Conservation (phyloP, 306 rosid genomes). For the Phaseolus lunatus region DNA sequence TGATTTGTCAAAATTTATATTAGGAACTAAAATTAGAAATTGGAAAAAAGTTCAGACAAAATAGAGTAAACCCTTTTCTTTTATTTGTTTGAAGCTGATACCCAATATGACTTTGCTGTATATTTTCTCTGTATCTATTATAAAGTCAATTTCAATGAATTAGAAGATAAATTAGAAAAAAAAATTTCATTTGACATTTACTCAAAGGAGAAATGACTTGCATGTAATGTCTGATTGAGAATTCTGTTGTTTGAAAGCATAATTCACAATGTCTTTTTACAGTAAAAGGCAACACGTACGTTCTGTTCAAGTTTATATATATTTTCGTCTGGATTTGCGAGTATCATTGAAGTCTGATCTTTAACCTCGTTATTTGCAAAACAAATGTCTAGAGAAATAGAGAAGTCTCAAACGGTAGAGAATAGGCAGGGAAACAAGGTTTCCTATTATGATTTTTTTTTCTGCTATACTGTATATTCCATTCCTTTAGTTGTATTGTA, state of each 20-base stretch:
- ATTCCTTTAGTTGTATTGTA: not conserved
- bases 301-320: constrained; percentile 7
- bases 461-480: not conserved
- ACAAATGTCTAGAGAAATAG: not conserved
- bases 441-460: not conserved
- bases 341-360: not conserved
- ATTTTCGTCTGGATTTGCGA: not conserved
- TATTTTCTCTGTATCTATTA: not conserved
- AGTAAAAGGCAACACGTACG: not conserved
- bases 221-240: constrained; percentile 8
- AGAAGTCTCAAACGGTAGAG: not conserved
- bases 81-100: not conserved
- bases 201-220: constrained; percentile 15
- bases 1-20: not conserved
- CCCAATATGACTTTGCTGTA: not conserved
- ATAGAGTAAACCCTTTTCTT: too few species aligned
- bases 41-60: not conserved
- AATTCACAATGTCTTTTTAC: constrained; percentile 8
- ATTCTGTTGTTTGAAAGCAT: constrained; percentile 12
- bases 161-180: not conserved
- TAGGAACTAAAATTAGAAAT: not conserved
- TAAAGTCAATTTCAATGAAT: constrained; percentile 7
- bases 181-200: constrained; percentile 1
- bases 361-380: not conserved
- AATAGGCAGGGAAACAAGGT: not conserved